Conservation (phyloP, 441 rosid species). For the Brassica balearica region DNA sequence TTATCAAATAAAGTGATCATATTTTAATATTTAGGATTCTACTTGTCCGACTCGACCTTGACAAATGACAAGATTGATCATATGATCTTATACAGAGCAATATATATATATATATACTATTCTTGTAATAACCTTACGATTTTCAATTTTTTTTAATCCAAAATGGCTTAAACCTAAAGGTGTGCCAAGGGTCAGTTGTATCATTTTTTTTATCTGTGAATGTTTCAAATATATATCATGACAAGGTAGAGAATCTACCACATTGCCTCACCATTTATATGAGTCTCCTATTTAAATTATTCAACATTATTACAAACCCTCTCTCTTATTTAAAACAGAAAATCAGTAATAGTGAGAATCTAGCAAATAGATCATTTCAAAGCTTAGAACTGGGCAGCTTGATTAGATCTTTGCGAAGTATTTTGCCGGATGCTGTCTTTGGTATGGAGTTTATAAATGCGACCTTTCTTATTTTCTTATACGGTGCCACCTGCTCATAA, state of each 20-base stretch:
- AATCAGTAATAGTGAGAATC: neutral
- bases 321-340: neutral
- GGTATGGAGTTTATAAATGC: constrained; percentile 72
- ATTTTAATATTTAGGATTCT: neutral
- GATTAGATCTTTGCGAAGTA: constrained; percentile 86
- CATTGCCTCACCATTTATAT: neutral
- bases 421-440: constrained; percentile 84
- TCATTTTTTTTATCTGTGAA: neutral
- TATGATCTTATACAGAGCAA: too few relatives aligned
- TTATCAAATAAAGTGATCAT: neutral
- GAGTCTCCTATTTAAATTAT: neutral
- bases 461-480: constrained; percentile 77
- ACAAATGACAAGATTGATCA: neutral
- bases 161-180: neutral
- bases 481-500: constrained; percentile 77
- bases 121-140: too few relatives aligned
- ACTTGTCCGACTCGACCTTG: neutral
- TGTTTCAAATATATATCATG: neutral
- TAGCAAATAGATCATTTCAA: constrained; percentile 5
- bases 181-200: neutral
- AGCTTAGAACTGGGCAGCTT: constrained; percentile 70
- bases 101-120: too few relatives aligned
- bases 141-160: neutral
- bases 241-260: neutral
- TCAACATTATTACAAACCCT: neutral